These are phyloP conservation scores for Glycine latifolia DNA, from an alignment of 306 rosid species.

Conservation along the genomic window DNA sequence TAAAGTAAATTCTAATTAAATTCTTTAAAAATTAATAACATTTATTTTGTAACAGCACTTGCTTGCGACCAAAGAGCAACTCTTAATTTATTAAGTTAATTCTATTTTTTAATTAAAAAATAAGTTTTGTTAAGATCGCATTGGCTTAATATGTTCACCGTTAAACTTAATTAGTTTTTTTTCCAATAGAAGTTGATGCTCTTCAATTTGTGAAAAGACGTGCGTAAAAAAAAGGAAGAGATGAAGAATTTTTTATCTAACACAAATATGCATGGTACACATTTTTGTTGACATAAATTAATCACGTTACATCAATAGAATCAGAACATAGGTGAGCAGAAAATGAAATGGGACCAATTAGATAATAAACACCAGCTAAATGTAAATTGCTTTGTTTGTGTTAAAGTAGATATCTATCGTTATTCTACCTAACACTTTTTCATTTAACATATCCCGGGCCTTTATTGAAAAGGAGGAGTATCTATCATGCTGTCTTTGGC, in stretches of 20 bases:
- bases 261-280: neutral
- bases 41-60: neutral
- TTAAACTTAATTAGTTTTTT: neutral
- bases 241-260: neutral
- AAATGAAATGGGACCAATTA: slow-evolving; percentile 15
- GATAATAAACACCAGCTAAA: neutral
- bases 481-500: slow-evolving; percentile 24
- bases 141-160: neutral
- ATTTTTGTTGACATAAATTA: neutral
- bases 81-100: neutral
- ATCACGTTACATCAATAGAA: neutral
- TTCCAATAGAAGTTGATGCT: neutral
- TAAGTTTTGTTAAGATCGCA: too few relatives aligned
- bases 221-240: neutral
- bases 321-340: neutral
- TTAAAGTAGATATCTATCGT: slow-evolving; percentile 7
- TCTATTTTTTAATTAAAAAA: neutral
- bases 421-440: neutral
- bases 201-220: neutral
- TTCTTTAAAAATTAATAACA: neutral
- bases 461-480: neutral
- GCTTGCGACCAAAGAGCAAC: neutral
- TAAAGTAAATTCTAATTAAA: neutral
- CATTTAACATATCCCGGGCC: neutral
- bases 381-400: neutral